Base-by-base conservation (phyloP, 306 rosid species). In the Quercus variabilis region DNA sequence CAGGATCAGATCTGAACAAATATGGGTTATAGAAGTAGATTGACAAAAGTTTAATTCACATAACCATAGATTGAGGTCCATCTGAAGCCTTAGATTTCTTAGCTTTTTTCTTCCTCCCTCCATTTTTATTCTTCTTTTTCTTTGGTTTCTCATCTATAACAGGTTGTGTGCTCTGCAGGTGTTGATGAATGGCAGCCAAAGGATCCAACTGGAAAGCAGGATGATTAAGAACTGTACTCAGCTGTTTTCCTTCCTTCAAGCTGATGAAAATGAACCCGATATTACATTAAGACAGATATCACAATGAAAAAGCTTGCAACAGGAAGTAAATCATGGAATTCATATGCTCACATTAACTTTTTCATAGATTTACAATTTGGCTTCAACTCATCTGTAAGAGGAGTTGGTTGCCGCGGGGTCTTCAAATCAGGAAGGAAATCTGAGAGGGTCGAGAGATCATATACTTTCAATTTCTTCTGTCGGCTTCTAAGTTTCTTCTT, bases 391-490 rank as follows among this genome's bases (percentile, higher is more conserved):
- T 69, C 82, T 13, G 63, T 74, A 4, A 28, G 54, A 75, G 77
- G 54, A 74, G 77, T 19, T 56, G 82, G 79, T 75, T 75, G 79
- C 59, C 33, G 71, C 10, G 81, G 68, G 63, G 64, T 79, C 80
- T 85, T 86, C 76, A 89, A 67, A 73, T 89, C 88, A 6, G 97
- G 93, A 83, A 95, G 94, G 78, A 79, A 77, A 33, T 91, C 98
- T 6, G 85, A 25, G 69, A 94, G 90, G 41, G 92, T 25, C 31
- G 92, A 84, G 67, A 95, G 94, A 84, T 90, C 84, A 77, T 91
- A 91, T 20, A 90, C 92, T 74, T 91, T 91, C 88, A 90, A 82
- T 81, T 91, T 82, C 82, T 82, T 91, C 84, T 87, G 89, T 8
- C 92, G 88, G 46, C 96, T 90, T 71, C 90, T 78, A 23, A 72